Evolutionary conservation across 2,329 filamentous ascomycete genomes (phyloP).

Genomic region (Cladorrhinum sp.): DNA sequence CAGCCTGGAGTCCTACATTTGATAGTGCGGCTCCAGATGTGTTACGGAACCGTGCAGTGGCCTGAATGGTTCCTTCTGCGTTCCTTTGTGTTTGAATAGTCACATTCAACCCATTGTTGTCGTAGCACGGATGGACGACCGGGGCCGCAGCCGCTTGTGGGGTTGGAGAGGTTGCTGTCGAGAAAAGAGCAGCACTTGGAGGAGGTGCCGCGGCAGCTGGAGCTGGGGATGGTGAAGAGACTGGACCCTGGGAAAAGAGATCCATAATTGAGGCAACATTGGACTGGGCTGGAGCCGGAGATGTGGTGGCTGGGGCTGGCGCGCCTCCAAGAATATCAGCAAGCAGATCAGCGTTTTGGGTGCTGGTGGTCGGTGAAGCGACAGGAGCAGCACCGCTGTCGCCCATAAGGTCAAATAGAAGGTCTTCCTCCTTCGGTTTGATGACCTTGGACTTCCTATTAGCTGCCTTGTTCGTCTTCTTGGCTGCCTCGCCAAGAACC

Average conservation of each 20-base stretch:
- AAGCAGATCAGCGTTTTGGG: constrained; percentile 77
- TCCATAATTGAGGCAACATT: constrained; percentile 81
- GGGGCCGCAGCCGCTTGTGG: constrained; percentile 40
- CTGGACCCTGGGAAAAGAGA: constrained; percentile 61
- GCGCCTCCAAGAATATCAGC: constrained; percentile 86
- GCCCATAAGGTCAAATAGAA: constrained; percentile 90
- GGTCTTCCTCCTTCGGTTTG: constrained; percentile 86
- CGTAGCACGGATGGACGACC: constrained; percentile 71
- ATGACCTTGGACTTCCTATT: constrained; percentile 73
- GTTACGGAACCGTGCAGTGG: constrained; percentile 82
- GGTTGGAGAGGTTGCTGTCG: constrained; percentile 46
- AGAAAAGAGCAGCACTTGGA: constrained; percentile 50
- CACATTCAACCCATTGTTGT: constrained; percentile 79
- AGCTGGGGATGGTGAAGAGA: constrained; percentile 74
- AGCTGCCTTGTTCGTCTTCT: constrained; percentile 62
- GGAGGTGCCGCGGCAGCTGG: constrained; percentile 46
- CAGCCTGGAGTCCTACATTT: constrained; percentile 82
- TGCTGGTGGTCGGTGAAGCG: constrained; percentile 50
- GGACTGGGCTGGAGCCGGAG: constrained; percentile 54
- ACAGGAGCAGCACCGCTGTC: constrained; percentile 59
- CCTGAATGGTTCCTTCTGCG: constrained; percentile 73
- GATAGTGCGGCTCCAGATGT: constrained; percentile 63
- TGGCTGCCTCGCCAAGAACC: constrained; percentile 73
- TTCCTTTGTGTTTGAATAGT: constrained; percentile 83
- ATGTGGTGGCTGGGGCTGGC: constrained; percentile 53